Evolutionary conservation across 495 filamentous ascomycete genomes (phyloP).

Genomic region (Penicillium atrosanguineum): DNA sequence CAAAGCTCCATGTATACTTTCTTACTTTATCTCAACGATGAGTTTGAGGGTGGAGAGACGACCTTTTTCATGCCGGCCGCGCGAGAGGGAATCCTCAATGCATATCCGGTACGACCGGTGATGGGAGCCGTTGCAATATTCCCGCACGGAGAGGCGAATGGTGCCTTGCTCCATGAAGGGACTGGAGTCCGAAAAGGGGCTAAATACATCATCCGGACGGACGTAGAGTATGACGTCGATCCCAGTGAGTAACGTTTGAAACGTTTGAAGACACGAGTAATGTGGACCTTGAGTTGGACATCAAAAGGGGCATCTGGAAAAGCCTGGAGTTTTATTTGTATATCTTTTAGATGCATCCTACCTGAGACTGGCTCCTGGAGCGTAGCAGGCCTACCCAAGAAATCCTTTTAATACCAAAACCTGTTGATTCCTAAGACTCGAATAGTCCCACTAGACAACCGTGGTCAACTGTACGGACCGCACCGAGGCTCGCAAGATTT

Average conservation of each 20-base stretch:
- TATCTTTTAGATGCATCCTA: background rate
- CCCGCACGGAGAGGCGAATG: slow-evolving; percentile 39
- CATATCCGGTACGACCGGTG: slow-evolving; percentile 38
- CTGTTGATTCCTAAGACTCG: no score
- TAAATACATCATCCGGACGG: slow-evolving; percentile 41
- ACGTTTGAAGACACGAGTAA: background rate
- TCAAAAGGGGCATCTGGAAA: background rate
- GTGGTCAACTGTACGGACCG: no score
- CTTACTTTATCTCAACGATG: slow-evolving; percentile 39
- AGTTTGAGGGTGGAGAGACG: slow-evolving; percentile 42
- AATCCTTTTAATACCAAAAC: background rate
- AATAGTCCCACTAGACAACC: no score
- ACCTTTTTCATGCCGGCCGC: slow-evolving; percentile 39
- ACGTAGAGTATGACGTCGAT: slow-evolving; percentile 43
- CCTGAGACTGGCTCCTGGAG: background rate
- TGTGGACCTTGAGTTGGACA: background rate
- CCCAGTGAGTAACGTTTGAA: slow-evolving; percentile 9
- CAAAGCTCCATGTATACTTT: slow-evolving; percentile 45
- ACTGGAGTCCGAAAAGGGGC: slow-evolving; percentile 38
- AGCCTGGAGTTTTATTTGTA: background rate
- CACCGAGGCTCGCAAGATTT: no score
- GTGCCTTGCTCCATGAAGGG: slow-evolving; percentile 39
- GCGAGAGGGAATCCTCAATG: slow-evolving; percentile 35
- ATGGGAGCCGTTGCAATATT: slow-evolving; percentile 43
- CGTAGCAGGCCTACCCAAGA: background rate